Percentiles rank a stretch among this genome's conserved stretches.
These are phyloP conservation scores for Pseudogymnoascus verrucosus DNA, from an alignment of 2,329 filamentous ascomycete genomes.

Conservation along the genomic window DNA sequence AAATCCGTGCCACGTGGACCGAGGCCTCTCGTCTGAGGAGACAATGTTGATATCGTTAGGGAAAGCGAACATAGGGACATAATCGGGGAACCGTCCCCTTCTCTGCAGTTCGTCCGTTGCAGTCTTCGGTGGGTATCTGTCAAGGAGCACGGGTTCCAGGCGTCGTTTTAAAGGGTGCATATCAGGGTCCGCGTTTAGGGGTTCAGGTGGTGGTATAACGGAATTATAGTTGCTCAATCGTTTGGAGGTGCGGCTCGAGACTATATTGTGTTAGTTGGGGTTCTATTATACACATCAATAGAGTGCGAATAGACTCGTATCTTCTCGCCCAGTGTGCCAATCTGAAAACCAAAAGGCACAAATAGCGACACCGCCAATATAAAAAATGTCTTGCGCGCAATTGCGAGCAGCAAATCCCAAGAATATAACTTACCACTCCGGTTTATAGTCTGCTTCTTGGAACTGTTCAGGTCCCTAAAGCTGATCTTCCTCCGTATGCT, in stretches of 20 bases:
- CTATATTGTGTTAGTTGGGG: conserved; percentile 31
- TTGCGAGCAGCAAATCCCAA: not conserved
- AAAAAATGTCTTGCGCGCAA: not conserved
- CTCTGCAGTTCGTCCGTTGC: conserved; percentile 72
- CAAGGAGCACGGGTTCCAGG: conserved; percentile 92
- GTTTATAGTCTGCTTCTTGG: conserved; percentile 73
- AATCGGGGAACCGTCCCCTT: conserved; percentile 86
- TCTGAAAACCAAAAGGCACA: not conserved
- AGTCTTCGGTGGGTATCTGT: conserved; percentile 81
- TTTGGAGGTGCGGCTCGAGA: conserved; percentile 71
- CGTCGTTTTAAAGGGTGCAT: conserved; percentile 93
- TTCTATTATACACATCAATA: not conserved
- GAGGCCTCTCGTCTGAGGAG: conserved; percentile 84
- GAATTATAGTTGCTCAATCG: conserved; percentile 96
- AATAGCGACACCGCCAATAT: not conserved
- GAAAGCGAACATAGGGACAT: conserved; percentile 98
- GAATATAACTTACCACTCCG: conserved; percentile 57
- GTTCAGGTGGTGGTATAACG: conserved; percentile 88
- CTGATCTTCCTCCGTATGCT: conserved; percentile 90
- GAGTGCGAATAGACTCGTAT: not conserved
- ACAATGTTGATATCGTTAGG: conserved; percentile 97
- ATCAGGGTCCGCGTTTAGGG: conserved; percentile 77
- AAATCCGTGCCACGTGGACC: conserved; percentile 98
- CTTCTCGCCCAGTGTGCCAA: not conserved
- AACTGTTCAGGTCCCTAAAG: conserved; percentile 88